These are phyloP conservation scores for Pythium aphanidermatum DNA, from an alignment of 352 stramenopile genomes.

Conservation along the genomic window DNA sequence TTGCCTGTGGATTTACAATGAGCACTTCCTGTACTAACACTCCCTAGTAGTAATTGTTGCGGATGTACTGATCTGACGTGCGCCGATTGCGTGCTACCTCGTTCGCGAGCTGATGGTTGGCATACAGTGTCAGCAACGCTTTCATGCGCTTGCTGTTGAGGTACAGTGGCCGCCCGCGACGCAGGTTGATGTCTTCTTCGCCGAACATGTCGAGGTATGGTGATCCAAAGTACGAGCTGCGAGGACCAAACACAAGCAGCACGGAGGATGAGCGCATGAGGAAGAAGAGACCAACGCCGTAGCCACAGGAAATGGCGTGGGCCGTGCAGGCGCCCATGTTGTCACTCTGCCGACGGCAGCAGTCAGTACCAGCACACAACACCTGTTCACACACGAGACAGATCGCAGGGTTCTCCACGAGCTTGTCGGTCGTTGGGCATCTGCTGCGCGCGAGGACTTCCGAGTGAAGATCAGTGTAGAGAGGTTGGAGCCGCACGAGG, in stretches of 20 bases:
- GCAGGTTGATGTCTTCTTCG: conserved; percentile 83
- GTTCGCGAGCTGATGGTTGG: conserved; percentile 74
- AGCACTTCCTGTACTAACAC: too few relatives aligned
- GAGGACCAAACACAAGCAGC: conserved; percentile 61
- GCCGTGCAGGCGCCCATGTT: conserved; percentile 69
- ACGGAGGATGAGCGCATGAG: conserved; percentile 76
- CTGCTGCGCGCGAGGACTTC: conserved; percentile 64
- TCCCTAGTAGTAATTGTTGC: conserved; percentile 76
- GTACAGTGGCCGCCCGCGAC: conserved; percentile 67
- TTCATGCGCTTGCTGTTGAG: conserved; percentile 71
- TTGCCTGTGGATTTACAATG: too few relatives aligned
- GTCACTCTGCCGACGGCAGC: conserved; percentile 59
- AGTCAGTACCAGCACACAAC: conserved; percentile 77
- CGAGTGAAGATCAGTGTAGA: conserved; percentile 77
- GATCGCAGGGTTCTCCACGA: conserved; percentile 74
- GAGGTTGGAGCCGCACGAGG: conserved; percentile 49
- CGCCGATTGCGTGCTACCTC: conserved; percentile 77
- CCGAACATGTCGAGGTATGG: conserved; percentile 87
- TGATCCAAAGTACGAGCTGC: conserved; percentile 81
- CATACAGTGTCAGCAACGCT: conserved; percentile 60
- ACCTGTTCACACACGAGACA: conserved; percentile 73
- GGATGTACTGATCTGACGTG: conserved; percentile 84
- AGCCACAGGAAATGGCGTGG: conserved; percentile 67
- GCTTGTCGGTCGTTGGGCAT: conserved; percentile 64
- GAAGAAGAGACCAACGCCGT: conserved; percentile 74